Base-by-base conservation (phyloP, 805 yeast species). In the Starmerella stellata region DNA sequence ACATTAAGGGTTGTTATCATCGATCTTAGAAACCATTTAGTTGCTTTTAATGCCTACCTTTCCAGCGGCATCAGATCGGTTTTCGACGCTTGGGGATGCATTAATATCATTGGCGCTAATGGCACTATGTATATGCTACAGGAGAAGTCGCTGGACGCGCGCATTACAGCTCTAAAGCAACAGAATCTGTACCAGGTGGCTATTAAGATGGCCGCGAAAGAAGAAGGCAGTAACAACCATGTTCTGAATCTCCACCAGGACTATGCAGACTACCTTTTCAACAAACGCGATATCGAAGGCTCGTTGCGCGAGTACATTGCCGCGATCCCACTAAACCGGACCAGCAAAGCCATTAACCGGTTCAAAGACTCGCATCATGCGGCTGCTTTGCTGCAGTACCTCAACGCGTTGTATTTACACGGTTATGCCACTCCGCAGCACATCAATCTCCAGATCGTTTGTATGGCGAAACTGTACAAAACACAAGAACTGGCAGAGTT, bases 311-410 rank as follows among this genome's bases (percentile, higher is more conserved):
- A 78, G 45, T 90, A 75, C 50, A 66, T 78, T n/a, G 67, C 62
- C 19, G 68, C 74, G 3, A 52, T 72, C n/a, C 61, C 58, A 21
- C 45, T 66, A 2, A 73, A 74, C 0, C 72, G 73, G 38, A 70
- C 83, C 2, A 78, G 87, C 53, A 79, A 75, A 42, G 72, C 83
- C 3, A 79, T 87, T 16, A 70, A 80, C 32, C 75, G 76, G 49
- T 81, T 76, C 55, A 75, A 78, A 45, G 92, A 77, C 43, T 75
- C 82, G 17, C 72, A 79, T 5, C 75, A 77, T 41, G 78, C 81
- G 1, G 60, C 63, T 21, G 70, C 70, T 42, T 58, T 85, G 49
- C 67, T 81, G 0, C 61, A 62, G 31, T 83, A 77, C 45, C 59
- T 83, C 25, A 73, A 72, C 53, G 68, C 68, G 11, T 61, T 83